Evolutionary conservation across 257 asterid genomes (phyloP), one percentile per base, ranked within the genome.

Genomic region (Knoxia roxburghii): DNA sequence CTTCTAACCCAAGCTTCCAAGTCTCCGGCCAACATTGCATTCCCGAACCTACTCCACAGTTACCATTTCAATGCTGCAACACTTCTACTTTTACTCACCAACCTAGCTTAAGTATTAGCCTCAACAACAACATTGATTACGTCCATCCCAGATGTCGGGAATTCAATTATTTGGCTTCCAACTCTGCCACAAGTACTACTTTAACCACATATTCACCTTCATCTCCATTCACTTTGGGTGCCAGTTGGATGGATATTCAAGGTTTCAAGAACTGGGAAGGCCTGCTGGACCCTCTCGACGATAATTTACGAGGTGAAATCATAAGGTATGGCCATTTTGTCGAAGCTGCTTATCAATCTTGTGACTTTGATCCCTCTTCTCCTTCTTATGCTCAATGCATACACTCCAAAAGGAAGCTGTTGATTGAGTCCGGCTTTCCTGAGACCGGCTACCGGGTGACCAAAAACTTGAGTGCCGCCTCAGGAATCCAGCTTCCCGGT

Each of bases 211-310:
- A 6, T 2, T 3, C 67, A 8, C 23, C 76, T 3, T 20, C 69
- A 1, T 40, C 20, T 56, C 45, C 54, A 26, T 52, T 67, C 49
- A 64, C 77, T 9, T 35, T 85, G 1, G 72, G 78, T 52, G 26
- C 56, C n/a, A 65, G 65, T 26, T 90, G 97, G 97, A 87, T 71
- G 91, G 95, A 90, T 0, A 83, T 82, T 52, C 97, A 90, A 68
- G 97, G 97, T 10, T 51, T 73, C 56, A 73, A 72, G 54, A 76
- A 90, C 35, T 88, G 97, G 97, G 86, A 85, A 61, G 97, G 97
- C 0, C 23, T 90, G 27, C 88, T 90, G 21, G 97, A 90, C 73
- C 97, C 97, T 0, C 87, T 90, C 10, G 89, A 90, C 71, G 82
- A 88, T 1, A 84, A 77, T 27, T 68, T 90, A 4, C 87, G 97